Evolutionary conservation across 768 basidiomycete species (phyloP).

Genomic region (Aureoboletus auriporus): DNA sequence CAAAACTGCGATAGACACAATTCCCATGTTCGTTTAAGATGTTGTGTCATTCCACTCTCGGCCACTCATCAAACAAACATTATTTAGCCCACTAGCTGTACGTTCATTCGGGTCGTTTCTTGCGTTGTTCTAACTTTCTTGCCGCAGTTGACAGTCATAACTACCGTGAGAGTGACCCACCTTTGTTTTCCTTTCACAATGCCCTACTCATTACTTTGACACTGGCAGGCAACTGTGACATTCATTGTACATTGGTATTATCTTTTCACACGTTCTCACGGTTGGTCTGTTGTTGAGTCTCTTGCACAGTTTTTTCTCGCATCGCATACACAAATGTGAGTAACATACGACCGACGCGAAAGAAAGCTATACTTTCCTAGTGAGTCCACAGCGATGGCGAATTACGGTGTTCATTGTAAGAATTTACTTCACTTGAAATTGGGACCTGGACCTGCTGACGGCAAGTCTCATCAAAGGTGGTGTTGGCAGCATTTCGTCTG

Average conservation of each 20-base stretch:
- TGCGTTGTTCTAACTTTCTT: neutral
- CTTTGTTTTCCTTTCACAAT: neutral
- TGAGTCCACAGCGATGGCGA: slow-evolving; percentile 25
- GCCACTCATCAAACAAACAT: neutral
- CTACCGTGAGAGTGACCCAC: slow-evolving; percentile 24
- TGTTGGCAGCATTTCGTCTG: slow-evolving; percentile 27
- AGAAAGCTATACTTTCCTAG: slow-evolving; percentile 8
- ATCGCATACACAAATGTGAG: slow-evolving; percentile 41
- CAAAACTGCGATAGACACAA: slow-evolving; percentile 32
- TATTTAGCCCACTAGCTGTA: slow-evolving; percentile 25
- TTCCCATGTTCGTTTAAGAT: slow-evolving; percentile 38
- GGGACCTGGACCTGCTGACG: neutral
- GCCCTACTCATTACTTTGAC: slow-evolving; percentile 1
- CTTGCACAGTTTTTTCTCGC: slow-evolving; percentile 32
- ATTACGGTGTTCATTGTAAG: slow-evolving; percentile 34
- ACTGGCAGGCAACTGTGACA: neutral
- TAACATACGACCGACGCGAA: neutral
- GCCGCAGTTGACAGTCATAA: slow-evolving; percentile 25
- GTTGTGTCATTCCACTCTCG: neutral
- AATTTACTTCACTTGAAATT: slow-evolving; percentile 3
- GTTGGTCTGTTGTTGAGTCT: neutral
- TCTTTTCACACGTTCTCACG: neutral
- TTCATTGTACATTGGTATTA: slow-evolving; percentile 45
- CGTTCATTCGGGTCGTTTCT: slow-evolving; percentile 1
- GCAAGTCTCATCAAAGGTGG: slow-evolving; percentile 16